Percentiles rank a stretch among this genome's conserved stretches.
Conservation (phyloP, 768 basidiomycete genomes). For the Astraeus odoratus region DNA sequence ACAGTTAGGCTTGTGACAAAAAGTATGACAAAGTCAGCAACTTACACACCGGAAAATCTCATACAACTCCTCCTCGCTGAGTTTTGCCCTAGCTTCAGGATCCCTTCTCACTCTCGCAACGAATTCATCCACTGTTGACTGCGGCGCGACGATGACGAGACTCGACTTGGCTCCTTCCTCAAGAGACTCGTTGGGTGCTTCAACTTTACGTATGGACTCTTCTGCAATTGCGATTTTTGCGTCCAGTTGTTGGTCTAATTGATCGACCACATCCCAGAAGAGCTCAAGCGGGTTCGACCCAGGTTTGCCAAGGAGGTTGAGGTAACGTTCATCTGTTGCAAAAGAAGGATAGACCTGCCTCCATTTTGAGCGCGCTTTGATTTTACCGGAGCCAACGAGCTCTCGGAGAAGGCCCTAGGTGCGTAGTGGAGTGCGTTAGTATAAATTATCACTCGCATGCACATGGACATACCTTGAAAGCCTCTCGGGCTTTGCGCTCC, state of each 20-base stretch:
- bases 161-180: conserved; percentile 29
- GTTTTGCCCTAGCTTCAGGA: conserved; percentile 40
- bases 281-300: conserved; percentile 94
- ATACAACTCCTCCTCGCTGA: conserved; percentile 47
- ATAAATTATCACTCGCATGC: neutral
- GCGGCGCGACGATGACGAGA: conserved; percentile 35
- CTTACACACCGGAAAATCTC: conserved; percentile 61
- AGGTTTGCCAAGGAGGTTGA: conserved; percentile 81
- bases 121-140: conserved; percentile 65
- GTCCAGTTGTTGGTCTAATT: conserved; percentile 79
- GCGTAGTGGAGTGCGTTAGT: neutral
- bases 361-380: conserved; percentile 87
- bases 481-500: conserved; percentile 88
- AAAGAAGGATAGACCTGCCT: conserved; percentile 79
- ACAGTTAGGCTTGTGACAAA: neutral
- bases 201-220: conserved; percentile 44
- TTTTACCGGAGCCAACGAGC: conserved; percentile 54
- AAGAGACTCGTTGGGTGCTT: conserved; percentile 24
- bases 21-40: conserved; percentile 5
- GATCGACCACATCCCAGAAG: conserved; percentile 92
- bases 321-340: conserved; percentile 74
- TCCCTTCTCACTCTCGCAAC: conserved; percentile 47
- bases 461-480: conserved; percentile 60
- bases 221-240: conserved; percentile 67
- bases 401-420: conserved; percentile 64